These are phyloP conservation scores for Naumovozyma castellii DNA, from an alignment of 805 yeast genomes.

Conservation along the genomic window DNA sequence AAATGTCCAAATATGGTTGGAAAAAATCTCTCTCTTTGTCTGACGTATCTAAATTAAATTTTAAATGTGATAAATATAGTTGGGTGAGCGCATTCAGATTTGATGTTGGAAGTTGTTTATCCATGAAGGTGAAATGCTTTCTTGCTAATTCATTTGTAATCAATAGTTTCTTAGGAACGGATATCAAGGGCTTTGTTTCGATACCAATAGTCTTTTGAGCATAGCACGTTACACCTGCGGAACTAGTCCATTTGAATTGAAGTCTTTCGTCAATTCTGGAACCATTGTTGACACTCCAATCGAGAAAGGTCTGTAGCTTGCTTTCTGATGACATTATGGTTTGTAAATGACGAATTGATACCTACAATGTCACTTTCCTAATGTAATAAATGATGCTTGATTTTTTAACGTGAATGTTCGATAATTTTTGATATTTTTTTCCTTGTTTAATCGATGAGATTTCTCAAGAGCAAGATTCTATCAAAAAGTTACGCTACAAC, in stretches of 20 bases:
- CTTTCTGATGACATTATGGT: conserved; percentile 1
- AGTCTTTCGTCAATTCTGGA: conserved; percentile 30
- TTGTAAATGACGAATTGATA: too few species aligned
- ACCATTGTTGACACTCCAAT: conserved; percentile 36
- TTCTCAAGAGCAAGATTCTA: too few species aligned
- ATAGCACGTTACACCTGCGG: conserved; percentile 31
- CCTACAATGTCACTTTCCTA: too few species aligned
- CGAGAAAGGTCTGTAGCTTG: conserved; percentile 15
- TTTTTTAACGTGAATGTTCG: too few species aligned
- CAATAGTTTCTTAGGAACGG: conserved; percentile 32
- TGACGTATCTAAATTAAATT: conserved; percentile 26
- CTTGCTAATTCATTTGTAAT: conserved; percentile 33
- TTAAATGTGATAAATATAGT: conserved; percentile 35
- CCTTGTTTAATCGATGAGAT: too few species aligned
- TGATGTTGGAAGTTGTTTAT: conserved; percentile 3
- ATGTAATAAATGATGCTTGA: too few species aligned
- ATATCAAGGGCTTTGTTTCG: conserved; percentile 23
- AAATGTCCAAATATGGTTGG: conserved; percentile 38
- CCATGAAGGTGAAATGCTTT: conserved; percentile 16
- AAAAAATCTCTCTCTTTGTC: conserved; percentile 17
- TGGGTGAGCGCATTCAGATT: conserved; percentile 30
- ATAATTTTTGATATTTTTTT: too few species aligned
- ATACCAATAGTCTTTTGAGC: conserved; percentile 9
- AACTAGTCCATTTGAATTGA: conserved; percentile 24
- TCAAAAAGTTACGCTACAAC: too few species aligned